A percentile compares a stretch with the other conserved stretches of the same genome.
Evolutionary conservation across 2,329 filamentous ascomycete genomes (phyloP).

Genomic region (Penicillium sp.): DNA sequence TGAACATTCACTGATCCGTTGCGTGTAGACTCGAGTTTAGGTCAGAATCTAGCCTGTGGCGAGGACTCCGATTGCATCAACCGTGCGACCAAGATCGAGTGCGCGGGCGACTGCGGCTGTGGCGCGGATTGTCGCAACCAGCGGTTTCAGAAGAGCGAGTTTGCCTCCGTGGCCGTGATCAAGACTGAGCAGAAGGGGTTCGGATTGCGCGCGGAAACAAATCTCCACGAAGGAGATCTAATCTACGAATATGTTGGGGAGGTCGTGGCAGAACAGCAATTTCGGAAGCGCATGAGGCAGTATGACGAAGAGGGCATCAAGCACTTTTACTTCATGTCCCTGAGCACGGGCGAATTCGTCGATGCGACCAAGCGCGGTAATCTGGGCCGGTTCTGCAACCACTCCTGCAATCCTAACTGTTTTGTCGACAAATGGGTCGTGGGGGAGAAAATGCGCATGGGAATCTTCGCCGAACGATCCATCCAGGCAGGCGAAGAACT

Average conservation of each 20-base stretch:
- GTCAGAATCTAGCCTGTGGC: constrained; percentile 79
- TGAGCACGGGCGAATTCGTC: constrained; percentile 94
- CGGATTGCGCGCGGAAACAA: constrained; percentile 78
- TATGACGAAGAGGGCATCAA: constrained; percentile 97
- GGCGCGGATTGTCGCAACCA: constrained; percentile 89
- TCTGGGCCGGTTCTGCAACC: constrained; percentile 95
- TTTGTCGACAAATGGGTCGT: constrained; percentile 99
- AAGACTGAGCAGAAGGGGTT: constrained; percentile 98
- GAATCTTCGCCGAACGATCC: constrained; percentile 87
- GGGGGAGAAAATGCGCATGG: constrained; percentile 95
- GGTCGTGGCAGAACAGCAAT: constrained; percentile 90
- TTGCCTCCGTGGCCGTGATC: constrained; percentile 90
- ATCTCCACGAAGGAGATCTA: constrained; percentile 82
- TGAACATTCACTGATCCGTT: constrained; percentile 34
- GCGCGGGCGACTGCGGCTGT: constrained; percentile 83
- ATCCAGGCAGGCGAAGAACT: constrained; percentile 90
- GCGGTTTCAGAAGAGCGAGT: constrained; percentile 87
- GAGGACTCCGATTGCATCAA: constrained; percentile 99
- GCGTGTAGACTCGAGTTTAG: constrained; percentile 50
- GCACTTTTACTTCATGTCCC: constrained; percentile 99
- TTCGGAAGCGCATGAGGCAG: constrained; percentile 84
- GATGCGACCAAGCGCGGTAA: constrained; percentile 97
- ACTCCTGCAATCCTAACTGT: constrained; percentile 98
- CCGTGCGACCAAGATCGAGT: constrained; percentile 97
- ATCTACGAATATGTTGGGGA: constrained; percentile 99